Evolutionary conservation across 306 rosid genomes (phyloP), one percentile per base, ranked within the genome.

Genomic region (Rosa persica): DNA sequence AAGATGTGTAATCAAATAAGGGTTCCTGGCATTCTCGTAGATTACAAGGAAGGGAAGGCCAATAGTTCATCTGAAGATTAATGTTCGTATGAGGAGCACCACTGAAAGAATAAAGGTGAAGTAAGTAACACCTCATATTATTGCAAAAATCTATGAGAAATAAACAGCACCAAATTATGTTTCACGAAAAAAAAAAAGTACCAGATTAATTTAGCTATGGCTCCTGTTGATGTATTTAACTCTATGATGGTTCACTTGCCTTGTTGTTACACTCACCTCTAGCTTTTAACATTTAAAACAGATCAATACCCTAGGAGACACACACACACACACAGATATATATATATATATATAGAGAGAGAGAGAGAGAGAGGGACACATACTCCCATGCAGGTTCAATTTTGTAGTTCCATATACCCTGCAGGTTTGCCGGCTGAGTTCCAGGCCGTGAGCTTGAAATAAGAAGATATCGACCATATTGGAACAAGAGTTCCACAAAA

Each of bases 11-110:
- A 78, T 92, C 98, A 81, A 90, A 92, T 75, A 94, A 85, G 19
- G 97, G 97, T 82, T 89, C 93, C 84, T 92, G 98, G 88, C 97
- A 94, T 84, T 94, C 98, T 13, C 48, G 87, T 48, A 94, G 92
- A 81, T 94, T 92, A 87, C 97, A 92, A 72, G 98, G 80, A 86
- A 94, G 97, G 75, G 97, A 85, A 13, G 97, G 97, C 98, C 97
- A 92, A 77, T 94, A 94, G 83, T 94, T 94, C 97, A 94, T 94
- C 80, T 94, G 97, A 78, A 94, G 97, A 79, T 94, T 94, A 64
- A 94, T 87, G 85, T 94, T 94, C 76, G 86, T 80, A 86, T 94
- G 98, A 70, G 94, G 98, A 82, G 98, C 97, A n/a, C 97, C 89
- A 62, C 98, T 94, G 93, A 69, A 87, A 38, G 72, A 72, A 68